Evolutionary conservation across 352 stramenopile genomes (phyloP).

Genomic region (Phytophthora lateralis): DNA sequence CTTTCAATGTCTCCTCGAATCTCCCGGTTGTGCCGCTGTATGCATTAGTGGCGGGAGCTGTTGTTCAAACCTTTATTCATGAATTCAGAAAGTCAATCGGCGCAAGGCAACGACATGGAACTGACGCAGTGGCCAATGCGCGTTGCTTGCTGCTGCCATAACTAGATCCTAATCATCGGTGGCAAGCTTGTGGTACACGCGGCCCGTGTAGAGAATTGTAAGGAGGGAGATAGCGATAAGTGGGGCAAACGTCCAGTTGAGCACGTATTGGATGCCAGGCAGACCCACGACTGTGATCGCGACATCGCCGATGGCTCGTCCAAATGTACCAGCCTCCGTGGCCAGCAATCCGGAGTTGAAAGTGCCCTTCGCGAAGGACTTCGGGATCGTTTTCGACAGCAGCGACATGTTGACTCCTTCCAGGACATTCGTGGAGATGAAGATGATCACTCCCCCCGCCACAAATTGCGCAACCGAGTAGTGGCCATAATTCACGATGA

Average conservation of each 20-base stretch:
- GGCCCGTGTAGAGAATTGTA: conserved; percentile 74
- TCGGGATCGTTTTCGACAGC: conserved; percentile 94
- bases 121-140: background rate
- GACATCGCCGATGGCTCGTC: conserved; percentile 86
- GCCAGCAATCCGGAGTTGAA: conserved; percentile 96
- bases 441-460: conserved; percentile 88
- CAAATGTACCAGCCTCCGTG: conserved; percentile 92
- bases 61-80: conserved; percentile 19
- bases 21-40: too few relatives aligned
- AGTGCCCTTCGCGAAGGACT: conserved; percentile 91
- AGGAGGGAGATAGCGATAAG: conserved; percentile 58
- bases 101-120: conserved; percentile 8
- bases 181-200: conserved; percentile 71
- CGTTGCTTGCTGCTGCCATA: conserved; percentile 1
- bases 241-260: conserved; percentile 85
- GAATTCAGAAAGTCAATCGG: conserved; percentile 18
- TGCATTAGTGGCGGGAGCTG: too few relatives aligned
- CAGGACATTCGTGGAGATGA: conserved; percentile 93
- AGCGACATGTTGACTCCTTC: conserved; percentile 94
- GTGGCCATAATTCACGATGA: conserved; percentile 86
- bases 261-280: conserved; percentile 81
- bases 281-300: conserved; percentile 85
- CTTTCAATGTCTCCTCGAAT: conserved; percentile 18
- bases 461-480: conserved; percentile 92
- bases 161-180: conserved; percentile 49